These are phyloP conservation scores for Anisodus tanguticus DNA, from an alignment of 257 asterid species.

Conservation along the genomic window DNA sequence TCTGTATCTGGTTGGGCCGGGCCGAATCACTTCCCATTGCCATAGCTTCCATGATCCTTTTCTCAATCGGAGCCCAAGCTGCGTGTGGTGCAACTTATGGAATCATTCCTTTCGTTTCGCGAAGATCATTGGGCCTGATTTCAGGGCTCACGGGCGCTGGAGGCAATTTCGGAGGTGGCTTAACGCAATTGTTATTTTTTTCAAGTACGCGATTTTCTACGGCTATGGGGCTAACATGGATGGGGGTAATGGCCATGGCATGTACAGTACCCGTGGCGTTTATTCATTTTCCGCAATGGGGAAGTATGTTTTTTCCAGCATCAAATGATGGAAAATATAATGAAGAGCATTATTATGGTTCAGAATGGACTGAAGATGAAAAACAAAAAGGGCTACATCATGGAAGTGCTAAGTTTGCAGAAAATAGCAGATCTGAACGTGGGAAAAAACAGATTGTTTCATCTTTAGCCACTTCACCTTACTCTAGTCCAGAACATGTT, in stretches of 20 bases:
- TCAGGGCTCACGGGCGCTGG: constrained; percentile 58
- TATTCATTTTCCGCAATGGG: constrained; percentile 31
- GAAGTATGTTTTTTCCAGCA: constrained; percentile 32
- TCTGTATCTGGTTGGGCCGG: constrained; percentile 48
- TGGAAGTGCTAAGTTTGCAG: constrained; percentile 33
- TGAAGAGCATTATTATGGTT: constrained; percentile 35
- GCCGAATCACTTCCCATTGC: constrained; percentile 44
- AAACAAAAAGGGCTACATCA: constrained; percentile 31
- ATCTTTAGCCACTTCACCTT: not conserved
- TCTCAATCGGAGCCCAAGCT: constrained; percentile 48
- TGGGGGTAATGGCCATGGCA: constrained; percentile 36
- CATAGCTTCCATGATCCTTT: constrained; percentile 48
- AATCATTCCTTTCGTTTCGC: constrained; percentile 44
- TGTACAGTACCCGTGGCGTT: constrained; percentile 33
- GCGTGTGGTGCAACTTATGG: constrained; percentile 54
- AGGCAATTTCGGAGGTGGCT: constrained; percentile 52
- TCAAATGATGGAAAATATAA: constrained; percentile 28
- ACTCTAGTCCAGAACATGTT: constrained; percentile 13
- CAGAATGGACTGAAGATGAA: constrained; percentile 34
- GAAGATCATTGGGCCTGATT: constrained; percentile 52
- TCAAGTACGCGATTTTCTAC: constrained; percentile 40
- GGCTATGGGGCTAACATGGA: constrained; percentile 36
- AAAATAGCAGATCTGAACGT: constrained; percentile 33
- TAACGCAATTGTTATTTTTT: constrained; percentile 49
- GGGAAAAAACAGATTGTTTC: constrained; percentile 26